These are phyloP conservation scores for Coemansia sp. DNA, from an alignment of 192 early-diverging fungal species.

Conservation along the genomic window DNA sequence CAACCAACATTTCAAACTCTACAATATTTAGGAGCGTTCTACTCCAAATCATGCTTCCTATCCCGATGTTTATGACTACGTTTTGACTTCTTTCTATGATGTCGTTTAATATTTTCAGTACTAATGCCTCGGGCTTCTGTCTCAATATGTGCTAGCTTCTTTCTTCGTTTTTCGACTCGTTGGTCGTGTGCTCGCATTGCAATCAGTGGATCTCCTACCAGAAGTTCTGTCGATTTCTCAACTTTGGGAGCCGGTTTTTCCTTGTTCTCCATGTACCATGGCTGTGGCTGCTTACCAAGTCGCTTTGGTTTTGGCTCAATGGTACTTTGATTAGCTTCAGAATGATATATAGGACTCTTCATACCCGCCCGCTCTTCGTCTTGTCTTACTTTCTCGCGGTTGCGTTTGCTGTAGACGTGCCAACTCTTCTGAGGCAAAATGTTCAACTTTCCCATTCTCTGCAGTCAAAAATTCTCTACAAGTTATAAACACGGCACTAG, in stretches of 20 bases:
- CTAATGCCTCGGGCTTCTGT: neutral
- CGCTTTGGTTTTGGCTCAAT: neutral
- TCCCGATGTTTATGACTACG: neutral
- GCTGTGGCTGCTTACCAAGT: neutral
- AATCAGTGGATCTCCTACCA: constrained; percentile 1
- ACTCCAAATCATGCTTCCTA: too few species aligned
- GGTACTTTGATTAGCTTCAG: too few species aligned
- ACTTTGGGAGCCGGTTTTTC: neutral
- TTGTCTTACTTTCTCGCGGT: constrained; percentile 4
- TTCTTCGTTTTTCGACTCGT: constrained; percentile 2
- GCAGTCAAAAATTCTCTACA: too few species aligned
- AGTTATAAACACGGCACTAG: too few species aligned
- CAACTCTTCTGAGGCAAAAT: constrained; percentile 15
- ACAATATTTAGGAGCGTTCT: too few species aligned
- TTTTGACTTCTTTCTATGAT: neutral
- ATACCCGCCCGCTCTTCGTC: constrained; percentile 6
- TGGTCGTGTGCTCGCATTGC: constrained; percentile 6
- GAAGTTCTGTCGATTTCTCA: neutral
- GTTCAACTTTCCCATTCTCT: constrained; percentile 12
- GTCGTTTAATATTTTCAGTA: neutral
- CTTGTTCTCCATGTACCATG: constrained; percentile 1
- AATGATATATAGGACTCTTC: neutral
- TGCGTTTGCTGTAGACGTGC: constrained; percentile 14
- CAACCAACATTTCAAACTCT: too few species aligned
- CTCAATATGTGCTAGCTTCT: neutral